These are phyloP conservation scores for Cladosporium austrohemisphaericum DNA, from an alignment of 2,329 filamentous ascomycete species.

Conservation along the genomic window DNA sequence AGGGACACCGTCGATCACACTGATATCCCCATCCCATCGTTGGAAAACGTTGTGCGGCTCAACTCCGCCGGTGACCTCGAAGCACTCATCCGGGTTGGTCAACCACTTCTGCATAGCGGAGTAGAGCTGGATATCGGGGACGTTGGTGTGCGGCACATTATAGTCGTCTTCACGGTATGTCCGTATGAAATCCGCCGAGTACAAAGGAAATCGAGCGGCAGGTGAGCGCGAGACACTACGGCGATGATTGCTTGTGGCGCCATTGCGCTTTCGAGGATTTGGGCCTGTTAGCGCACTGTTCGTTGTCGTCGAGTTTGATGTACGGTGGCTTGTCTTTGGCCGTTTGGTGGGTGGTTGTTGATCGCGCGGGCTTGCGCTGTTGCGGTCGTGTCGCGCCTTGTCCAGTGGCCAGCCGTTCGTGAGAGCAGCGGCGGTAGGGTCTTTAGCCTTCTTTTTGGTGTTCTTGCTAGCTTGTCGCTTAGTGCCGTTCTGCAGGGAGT, in stretches of 20 bases:
- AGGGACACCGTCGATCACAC: conserved; percentile 53
- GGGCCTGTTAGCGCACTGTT: conserved; percentile 54
- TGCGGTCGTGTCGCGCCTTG: conserved; percentile 53
- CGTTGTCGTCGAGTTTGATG: conserved; percentile 71
- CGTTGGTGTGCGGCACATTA: conserved; percentile 14
- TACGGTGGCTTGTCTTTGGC: conserved; percentile 73
- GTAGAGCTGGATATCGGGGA: conserved; percentile 60
- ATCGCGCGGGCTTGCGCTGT: conserved; percentile 50
- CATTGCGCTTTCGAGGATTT: conserved; percentile 59
- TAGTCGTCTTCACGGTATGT: conserved; percentile 51
- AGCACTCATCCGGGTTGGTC: conserved; percentile 59
- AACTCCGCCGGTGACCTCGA: conserved; percentile 10
- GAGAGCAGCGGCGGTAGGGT: conserved; percentile 51
- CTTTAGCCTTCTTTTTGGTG: conserved; percentile 84
- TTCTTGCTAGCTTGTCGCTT: conserved; percentile 74
- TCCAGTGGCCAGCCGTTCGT: conserved; percentile 62
- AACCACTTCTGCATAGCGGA: conserved; percentile 76
- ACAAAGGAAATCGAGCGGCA: conserved; percentile 29
- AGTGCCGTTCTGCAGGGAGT: conserved; percentile 60
- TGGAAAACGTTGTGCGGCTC: conserved; percentile 45
- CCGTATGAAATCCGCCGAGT: conserved; percentile 63
- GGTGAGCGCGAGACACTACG: conserved; percentile 76
- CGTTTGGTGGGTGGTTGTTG: conserved; percentile 66
- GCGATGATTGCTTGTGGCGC: conserved; percentile 55
- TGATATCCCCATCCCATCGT: conserved; percentile 52